These are phyloP conservation scores for Amanita pallidorosea DNA, from an alignment of 768 basidiomycete genomes.

Conservation along the genomic window DNA sequence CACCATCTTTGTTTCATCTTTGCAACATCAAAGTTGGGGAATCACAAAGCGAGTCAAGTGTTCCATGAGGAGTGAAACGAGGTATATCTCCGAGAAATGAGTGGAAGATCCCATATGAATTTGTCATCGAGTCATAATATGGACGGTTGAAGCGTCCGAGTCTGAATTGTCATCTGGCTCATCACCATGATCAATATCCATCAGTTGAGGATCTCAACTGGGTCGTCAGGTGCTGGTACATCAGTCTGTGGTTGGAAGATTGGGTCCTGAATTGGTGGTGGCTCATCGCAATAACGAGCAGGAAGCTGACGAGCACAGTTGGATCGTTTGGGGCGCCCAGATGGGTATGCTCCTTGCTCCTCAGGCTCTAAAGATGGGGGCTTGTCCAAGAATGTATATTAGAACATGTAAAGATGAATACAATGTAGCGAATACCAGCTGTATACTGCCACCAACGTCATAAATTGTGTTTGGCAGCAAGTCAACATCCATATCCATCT, in stretches of 20 bases:
- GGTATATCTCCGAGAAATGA: not conserved
- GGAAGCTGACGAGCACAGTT: not conserved
- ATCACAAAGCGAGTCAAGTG: not conserved
- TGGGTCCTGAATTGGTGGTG: not conserved
- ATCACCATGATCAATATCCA: not conserved
- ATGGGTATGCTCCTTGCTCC: not conserved
- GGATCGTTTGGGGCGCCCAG: not conserved
- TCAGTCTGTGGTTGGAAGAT: not conserved
- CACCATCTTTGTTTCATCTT: not conserved
- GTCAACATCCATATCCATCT: not conserved
- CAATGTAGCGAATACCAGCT: not conserved
- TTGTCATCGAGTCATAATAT: not conserved
- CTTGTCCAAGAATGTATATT: not conserved
- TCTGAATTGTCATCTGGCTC: not conserved
- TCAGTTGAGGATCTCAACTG: not conserved
- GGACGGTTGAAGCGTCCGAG: not conserved
- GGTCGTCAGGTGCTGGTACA: not conserved
- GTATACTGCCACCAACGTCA: not conserved
- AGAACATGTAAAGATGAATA: not conserved
- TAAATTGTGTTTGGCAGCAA: not conserved
- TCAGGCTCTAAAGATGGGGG: not conserved
- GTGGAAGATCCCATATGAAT: not conserved
- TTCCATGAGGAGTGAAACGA: not conserved
- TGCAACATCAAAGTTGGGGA: not conserved
- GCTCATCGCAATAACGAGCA: not conserved